Evolutionary conservation across 306 rosid genomes (phyloP).

Genomic region (Trichosanthes truncata): DNA sequence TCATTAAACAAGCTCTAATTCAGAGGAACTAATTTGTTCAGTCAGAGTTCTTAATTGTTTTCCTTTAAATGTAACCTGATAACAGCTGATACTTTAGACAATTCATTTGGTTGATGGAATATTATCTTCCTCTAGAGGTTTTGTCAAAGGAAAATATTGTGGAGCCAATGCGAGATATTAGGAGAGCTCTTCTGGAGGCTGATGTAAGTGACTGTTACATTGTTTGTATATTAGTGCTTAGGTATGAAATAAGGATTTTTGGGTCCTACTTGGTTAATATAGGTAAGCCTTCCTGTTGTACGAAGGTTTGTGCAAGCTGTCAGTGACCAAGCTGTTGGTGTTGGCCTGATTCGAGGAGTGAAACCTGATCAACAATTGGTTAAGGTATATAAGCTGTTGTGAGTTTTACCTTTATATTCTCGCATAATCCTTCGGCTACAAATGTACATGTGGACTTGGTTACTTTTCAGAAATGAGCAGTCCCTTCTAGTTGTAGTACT

Average conservation of each 20-base stretch:
- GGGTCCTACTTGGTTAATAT: constrained; percentile 28
- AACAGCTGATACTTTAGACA: background rate
- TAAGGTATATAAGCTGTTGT: constrained; percentile 31
- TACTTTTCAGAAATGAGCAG: background rate
- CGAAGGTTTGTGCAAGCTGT: constrained; percentile 92
- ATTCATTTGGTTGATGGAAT: constrained; percentile 1
- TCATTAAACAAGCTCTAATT: background rate
- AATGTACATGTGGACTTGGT: background rate
- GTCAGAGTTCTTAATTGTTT: background rate
- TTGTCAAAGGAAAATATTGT: constrained; percentile 85
- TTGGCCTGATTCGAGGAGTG: constrained; percentile 78
- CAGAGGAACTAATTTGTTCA: background rate
- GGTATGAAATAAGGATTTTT: background rate
- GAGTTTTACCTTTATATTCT: background rate
- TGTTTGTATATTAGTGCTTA: constrained; percentile 4
- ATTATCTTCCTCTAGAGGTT: constrained; percentile 50
- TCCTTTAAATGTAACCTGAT: background rate
- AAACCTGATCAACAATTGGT: constrained; percentile 94
- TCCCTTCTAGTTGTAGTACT: background rate
- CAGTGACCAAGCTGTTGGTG: constrained; percentile 88
- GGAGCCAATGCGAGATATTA: constrained; percentile 95
- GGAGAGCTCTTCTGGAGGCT: constrained; percentile 97
- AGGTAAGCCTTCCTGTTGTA: constrained; percentile 99
- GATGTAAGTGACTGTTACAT: constrained; percentile 44
- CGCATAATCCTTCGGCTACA: background rate